These are phyloP conservation scores for Pleurotus cornucopiae DNA, from an alignment of 768 basidiomycete species.

Conservation along the genomic window DNA sequence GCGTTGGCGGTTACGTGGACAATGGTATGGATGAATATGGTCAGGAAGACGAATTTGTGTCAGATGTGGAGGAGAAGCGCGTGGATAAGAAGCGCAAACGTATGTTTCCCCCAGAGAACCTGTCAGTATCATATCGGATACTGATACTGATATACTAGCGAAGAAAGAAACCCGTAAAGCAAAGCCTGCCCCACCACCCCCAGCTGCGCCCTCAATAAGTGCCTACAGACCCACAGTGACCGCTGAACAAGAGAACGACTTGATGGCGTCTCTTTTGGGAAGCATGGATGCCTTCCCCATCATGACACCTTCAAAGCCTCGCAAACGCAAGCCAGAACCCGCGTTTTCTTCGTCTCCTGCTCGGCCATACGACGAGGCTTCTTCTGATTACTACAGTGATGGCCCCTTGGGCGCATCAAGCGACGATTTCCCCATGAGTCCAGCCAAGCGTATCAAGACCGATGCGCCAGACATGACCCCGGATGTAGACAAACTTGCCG, in stretches of 20 bases:
- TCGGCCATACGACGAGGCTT: slow-evolving; percentile 31
- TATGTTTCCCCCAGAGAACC: not conserved
- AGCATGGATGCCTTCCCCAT: slow-evolving; percentile 54
- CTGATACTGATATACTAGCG: not conserved
- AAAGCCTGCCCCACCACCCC: slow-evolving; percentile 46
- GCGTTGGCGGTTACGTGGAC: slow-evolving; percentile 86
- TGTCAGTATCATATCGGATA: not conserved
- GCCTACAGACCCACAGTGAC: slow-evolving; percentile 78
- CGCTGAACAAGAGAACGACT: slow-evolving; percentile 80
- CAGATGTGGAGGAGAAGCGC: slow-evolving; percentile 45
- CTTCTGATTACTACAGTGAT: slow-evolving; percentile 43
- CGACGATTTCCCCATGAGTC: slow-evolving; percentile 64
- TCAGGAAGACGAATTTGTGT: slow-evolving; percentile 51
- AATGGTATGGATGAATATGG: slow-evolving; percentile 97
- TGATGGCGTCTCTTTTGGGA: slow-evolving; percentile 80
- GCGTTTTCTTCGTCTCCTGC: slow-evolving; percentile 36
- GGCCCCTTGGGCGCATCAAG: slow-evolving; percentile 42
- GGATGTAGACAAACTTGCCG: slow-evolving; percentile 52
- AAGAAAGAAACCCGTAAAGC: slow-evolving; percentile 38
- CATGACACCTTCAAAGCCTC: slow-evolving; percentile 26
- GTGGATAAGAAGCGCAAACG: slow-evolving; percentile 33
- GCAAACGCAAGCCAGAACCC: slow-evolving; percentile 69
- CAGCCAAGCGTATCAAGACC: slow-evolving; percentile 59
- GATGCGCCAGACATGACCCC: slow-evolving; percentile 45
- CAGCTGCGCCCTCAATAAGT: slow-evolving; percentile 57